Percentiles rank a stretch among this genome's conserved stretches.
These are phyloP conservation scores for Podospora anserina DNA, from an alignment of 495 filamentous ascomycete species.

Conservation along the genomic window DNA sequence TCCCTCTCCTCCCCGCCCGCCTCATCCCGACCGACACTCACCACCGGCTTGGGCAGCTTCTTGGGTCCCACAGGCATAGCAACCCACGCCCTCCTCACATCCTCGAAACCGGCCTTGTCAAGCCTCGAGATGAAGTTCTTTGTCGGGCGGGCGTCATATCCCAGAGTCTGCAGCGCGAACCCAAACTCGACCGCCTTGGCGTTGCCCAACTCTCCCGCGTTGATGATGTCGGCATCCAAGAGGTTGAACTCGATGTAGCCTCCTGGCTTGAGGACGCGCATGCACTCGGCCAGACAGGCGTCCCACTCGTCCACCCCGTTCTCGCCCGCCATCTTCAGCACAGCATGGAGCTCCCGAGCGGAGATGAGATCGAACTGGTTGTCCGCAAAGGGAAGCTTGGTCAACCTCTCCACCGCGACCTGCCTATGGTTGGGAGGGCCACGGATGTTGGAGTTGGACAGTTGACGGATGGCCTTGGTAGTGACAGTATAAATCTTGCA, in stretches of 20 bases:
- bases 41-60: conserved; percentile 34
- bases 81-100: conserved; percentile 83
- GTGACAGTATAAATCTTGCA: conserved; percentile 83
- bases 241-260: conserved; percentile 88
- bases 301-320: conserved; percentile 79
- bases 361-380: conserved; percentile 91
- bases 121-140: conserved; percentile 73
- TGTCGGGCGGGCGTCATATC: conserved; percentile 83
- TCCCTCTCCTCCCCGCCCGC: conserved; percentile 31
- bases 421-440: conserved; percentile 86
- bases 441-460: conserved; percentile 65
- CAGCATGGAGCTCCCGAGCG: conserved; percentile 78
- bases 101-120: conserved; percentile 67
- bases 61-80: conserved; percentile 81
- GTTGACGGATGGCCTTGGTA: conserved; percentile 60
- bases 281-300: conserved; percentile 76
- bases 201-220: conserved; percentile 69
- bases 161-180: conserved; percentile 78
- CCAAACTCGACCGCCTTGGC: conserved; percentile 86
- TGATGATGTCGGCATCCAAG: conserved; percentile 84
- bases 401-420: conserved; percentile 68
- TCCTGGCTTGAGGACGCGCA: conserved; percentile 86
- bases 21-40: not conserved
- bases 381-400: conserved; percentile 79
- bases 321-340: conserved; percentile 67